These are phyloP conservation scores for Cerrena zonata DNA, from an alignment of 1,284 basidiomycete genomes.

Conservation along the genomic window DNA sequence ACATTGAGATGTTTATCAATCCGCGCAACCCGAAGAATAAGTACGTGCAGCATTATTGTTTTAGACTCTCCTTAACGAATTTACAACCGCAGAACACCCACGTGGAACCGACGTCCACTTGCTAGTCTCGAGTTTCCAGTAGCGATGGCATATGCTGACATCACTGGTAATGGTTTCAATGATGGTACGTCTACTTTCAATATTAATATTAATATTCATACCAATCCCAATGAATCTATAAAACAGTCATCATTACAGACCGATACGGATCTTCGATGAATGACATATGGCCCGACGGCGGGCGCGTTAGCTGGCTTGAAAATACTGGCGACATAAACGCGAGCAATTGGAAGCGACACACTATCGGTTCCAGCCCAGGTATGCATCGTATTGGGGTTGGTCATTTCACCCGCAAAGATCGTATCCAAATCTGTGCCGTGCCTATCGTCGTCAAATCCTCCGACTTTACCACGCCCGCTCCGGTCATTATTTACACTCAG, in stretches of 20 bases:
- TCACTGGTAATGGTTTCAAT: slow-evolving; percentile 25
- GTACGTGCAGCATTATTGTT: background rate
- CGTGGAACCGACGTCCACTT: slow-evolving; percentile 16
- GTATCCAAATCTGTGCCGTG: slow-evolving; percentile 24
- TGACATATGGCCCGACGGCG: slow-evolving; percentile 21
- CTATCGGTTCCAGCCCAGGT: slow-evolving; percentile 22
- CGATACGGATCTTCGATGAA: slow-evolving; percentile 26
- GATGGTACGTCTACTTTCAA: slow-evolving; percentile 18
- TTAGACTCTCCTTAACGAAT: too few relatives aligned
- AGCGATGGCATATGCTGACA: slow-evolving; percentile 21
- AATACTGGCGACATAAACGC: slow-evolving; percentile 19
- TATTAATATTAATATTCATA: background rate
- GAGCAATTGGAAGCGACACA: slow-evolving; percentile 16
- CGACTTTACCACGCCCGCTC: slow-evolving; percentile 22
- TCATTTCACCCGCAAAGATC: slow-evolving; percentile 17
- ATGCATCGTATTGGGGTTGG: slow-evolving; percentile 24
- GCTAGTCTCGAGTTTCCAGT: slow-evolving; percentile 24
- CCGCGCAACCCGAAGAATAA: slow-evolving; percentile 10
- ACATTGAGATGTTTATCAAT: slow-evolving; percentile 22
- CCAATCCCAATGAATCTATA: too few relatives aligned
- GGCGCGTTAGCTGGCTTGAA: slow-evolving; percentile 23
- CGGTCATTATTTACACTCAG: slow-evolving; percentile 25
- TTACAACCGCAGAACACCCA: slow-evolving; percentile 1
- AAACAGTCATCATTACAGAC: slow-evolving; percentile 26
- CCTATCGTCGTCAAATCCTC: slow-evolving; percentile 20